Evolutionary conservation across 805 yeast genomes (phyloP).

Genomic region (Candida nitratophila): DNA sequence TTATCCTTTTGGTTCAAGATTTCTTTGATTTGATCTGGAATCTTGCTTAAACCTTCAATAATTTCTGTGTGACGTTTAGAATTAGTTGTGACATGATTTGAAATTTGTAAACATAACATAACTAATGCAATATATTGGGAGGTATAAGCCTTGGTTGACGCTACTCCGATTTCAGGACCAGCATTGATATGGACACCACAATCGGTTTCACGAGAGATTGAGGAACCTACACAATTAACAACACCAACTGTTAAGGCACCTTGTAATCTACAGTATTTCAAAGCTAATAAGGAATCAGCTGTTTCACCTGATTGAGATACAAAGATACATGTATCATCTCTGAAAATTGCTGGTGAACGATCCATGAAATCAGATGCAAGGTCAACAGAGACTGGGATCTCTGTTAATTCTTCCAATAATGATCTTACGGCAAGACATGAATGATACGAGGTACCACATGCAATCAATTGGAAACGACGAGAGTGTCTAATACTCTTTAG

Average conservation of each 20-base stretch:
- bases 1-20: constrained; percentile 67
- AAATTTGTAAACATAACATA: constrained; percentile 91
- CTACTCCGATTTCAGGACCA: constrained; percentile 99
- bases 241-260: constrained; percentile 98
- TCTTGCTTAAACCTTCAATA: constrained; percentile 73
- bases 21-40: constrained; percentile 78
- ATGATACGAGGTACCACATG: constrained; percentile 98
- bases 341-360: constrained; percentile 91
- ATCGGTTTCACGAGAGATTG: constrained; percentile 93
- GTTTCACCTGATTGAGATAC: constrained; percentile 99
- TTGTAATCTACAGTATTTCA: constrained; percentile 91
- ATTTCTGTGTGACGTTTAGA: constrained; percentile 73
- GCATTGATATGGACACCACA: constrained; percentile 99
- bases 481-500: constrained; percentile 88
- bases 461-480: constrained; percentile 94
- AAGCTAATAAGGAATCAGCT: constrained; percentile 92
- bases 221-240: constrained; percentile 95
- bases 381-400: constrained; percentile 88
- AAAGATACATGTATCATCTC: constrained; percentile 96
- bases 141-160: constrained; percentile 97
- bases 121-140: constrained; percentile 96
- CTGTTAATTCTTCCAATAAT: constrained; percentile 92
- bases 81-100: constrained; percentile 83
- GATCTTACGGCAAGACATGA: constrained; percentile 97
- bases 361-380: constrained; percentile 93